Evolutionary conservation across 2,329 filamentous ascomycete genomes (phyloP).

Genomic region (Teratosphaeria zuluensis): DNA sequence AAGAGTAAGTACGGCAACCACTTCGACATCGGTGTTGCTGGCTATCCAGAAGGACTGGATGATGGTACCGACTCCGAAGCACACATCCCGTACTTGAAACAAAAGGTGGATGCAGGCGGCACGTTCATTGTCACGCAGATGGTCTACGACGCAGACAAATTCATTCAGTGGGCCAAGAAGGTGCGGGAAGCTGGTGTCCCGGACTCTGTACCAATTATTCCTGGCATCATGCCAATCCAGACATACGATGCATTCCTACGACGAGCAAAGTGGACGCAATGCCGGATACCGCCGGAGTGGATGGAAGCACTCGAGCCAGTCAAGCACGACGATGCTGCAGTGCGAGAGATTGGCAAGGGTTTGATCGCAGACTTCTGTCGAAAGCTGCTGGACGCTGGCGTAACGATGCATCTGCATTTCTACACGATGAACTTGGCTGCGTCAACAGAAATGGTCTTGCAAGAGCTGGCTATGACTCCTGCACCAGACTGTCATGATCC

Average conservation of each 20-base stretch:
- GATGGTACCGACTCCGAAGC: constrained; percentile 80
- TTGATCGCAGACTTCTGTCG: constrained; percentile 85
- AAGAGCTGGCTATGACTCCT: constrained; percentile 76
- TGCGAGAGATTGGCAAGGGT: constrained; percentile 78
- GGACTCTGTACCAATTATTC: constrained; percentile 63
- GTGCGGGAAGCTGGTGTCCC: constrained; percentile 73
- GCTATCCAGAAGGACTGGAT: constrained; percentile 91
- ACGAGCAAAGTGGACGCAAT: constrained; percentile 84
- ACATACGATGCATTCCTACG: constrained; percentile 90
- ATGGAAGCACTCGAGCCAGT: constrained; percentile 74
- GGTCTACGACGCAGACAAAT: constrained; percentile 98
- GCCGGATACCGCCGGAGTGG: constrained; percentile 72
- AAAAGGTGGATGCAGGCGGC: constrained; percentile 90
- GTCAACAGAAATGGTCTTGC: constrained; percentile 85
- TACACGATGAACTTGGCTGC: constrained; percentile 99
- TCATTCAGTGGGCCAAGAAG: constrained; percentile 79
- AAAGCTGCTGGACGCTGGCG: constrained; percentile 70
- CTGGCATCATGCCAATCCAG: constrained; percentile 87
- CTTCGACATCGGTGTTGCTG: constrained; percentile 95
- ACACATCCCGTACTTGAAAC: constrained; percentile 85
- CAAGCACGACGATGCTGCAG: constrained; percentile 92
- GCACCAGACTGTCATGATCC: constrained; percentile 51
- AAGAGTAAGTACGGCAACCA: constrained; percentile 70
- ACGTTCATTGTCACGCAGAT: constrained; percentile 97
- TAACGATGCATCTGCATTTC: constrained; percentile 78